Conservation (phyloP, 2,329 filamentous ascomycete species). For the Trichoderma harzianum region DNA sequence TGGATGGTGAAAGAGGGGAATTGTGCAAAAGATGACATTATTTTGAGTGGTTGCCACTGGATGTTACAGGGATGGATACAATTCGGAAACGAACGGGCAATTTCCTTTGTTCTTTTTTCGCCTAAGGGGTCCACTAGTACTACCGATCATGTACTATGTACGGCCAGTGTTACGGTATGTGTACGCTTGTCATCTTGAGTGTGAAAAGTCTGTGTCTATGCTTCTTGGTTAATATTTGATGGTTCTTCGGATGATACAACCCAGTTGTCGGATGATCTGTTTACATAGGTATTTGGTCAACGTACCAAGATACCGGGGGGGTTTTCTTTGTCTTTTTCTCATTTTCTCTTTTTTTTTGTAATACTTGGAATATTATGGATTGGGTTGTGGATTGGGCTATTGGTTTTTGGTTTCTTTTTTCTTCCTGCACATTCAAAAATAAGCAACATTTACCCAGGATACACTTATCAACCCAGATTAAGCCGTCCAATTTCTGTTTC, state of each 20-base stretch:
- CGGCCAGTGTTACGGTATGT: no score
- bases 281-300: neutral
- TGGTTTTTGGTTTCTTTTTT: neutral
- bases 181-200: neutral
- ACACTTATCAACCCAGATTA: neutral
- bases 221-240: neutral
- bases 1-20: neutral
- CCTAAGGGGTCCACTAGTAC: no score
- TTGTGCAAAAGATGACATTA: neutral
- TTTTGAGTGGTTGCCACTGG: no score
- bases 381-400: neutral
- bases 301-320: neutral
- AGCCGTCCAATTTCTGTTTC: neutral
- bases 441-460: neutral
- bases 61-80: no score
- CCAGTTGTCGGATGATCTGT: neutral
- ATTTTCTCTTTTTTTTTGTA: no score
- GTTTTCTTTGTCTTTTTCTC: no score
- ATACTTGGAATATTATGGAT: no score
- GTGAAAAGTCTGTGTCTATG: neutral
- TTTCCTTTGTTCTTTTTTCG: neutral
- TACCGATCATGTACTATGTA: no score
- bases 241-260: neutral
- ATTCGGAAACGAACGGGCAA: no score
- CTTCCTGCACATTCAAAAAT: neutral